These are phyloP conservation scores for Tetraselmis striata DNA, from an alignment of 139 green algal species.

Conservation along the genomic window DNA sequence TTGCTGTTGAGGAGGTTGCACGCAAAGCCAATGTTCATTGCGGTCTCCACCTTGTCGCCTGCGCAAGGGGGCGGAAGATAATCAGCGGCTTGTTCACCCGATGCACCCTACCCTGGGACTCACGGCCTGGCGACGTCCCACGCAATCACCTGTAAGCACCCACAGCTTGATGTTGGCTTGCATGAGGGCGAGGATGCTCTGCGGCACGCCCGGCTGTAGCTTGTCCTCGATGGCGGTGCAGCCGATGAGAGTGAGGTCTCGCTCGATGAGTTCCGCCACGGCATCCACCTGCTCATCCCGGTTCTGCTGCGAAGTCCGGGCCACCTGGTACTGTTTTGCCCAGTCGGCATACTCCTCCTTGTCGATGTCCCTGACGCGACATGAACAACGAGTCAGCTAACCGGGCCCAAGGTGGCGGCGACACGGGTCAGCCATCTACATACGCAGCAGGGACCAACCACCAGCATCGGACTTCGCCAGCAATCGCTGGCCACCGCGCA, in stretches of 20 bases:
- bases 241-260: slow-evolving; percentile 37
- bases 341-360: slow-evolving; percentile 5
- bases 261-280: slow-evolving; percentile 55
- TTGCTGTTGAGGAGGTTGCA: slow-evolving; percentile 42
- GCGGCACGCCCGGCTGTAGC: slow-evolving; percentile 38
- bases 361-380: slow-evolving; percentile 1
- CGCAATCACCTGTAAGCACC: slow-evolving; percentile 55
- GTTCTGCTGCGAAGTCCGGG: slow-evolving; percentile 1
- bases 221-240: slow-evolving; percentile 24
- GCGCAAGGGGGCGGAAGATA: too few species aligned
- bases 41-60: slow-evolving; percentile 48
- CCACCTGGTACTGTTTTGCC: neutral
- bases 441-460: too few species aligned
- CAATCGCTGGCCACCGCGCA: too few species aligned
- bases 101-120: too few species aligned
- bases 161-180: slow-evolving; percentile 46
- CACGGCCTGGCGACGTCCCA: too few species aligned
- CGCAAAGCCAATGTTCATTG: slow-evolving; percentile 58
- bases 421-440: too few species aligned
- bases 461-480: neutral
- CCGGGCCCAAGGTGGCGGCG: too few species aligned
- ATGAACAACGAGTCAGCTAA: too few species aligned
- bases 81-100: too few species aligned
- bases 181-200: slow-evolving; percentile 36
- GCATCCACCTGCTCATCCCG: slow-evolving; percentile 1